These are phyloP conservation scores for Alnus rubra DNA, from an alignment of 306 rosid genomes.

Conservation along the genomic window DNA sequence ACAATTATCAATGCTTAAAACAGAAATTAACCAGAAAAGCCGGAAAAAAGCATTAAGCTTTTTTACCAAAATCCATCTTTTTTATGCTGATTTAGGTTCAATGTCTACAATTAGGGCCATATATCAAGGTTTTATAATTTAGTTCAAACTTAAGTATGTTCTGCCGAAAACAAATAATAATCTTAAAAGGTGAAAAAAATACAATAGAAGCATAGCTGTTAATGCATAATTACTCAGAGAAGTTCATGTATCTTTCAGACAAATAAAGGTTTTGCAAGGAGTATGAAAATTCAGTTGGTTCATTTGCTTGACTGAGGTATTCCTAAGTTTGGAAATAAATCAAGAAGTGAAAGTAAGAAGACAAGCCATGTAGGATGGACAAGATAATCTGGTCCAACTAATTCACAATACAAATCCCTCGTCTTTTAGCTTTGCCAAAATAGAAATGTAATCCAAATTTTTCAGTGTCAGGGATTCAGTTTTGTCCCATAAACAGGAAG, in stretches of 20 bases:
- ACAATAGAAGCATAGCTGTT: not conserved
- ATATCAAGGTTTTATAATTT: too few species aligned
- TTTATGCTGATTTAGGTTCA: too few species aligned
- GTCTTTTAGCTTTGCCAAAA: not conserved
- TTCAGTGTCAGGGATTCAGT: not conserved
- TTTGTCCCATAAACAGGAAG: conserved; percentile 7
- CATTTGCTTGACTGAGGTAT: not conserved
- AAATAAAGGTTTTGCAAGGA: not conserved
- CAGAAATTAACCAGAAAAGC: not conserved
- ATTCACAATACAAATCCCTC: not conserved
- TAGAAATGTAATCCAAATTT: not conserved
- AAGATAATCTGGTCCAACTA: not conserved
- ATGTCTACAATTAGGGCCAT: too few species aligned
- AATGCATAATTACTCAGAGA: not conserved
- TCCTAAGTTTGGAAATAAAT: not conserved
- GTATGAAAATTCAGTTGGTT: not conserved
- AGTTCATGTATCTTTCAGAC: not conserved
- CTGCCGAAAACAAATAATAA: too few species aligned
- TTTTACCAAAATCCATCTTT: not conserved
- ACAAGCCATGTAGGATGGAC: not conserved
- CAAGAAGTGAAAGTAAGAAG: not conserved
- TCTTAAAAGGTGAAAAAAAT: not conserved
- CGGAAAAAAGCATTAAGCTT: not conserved
- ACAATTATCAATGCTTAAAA: not conserved
- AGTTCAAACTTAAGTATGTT: too few species aligned